Evolutionary conservation across 495 filamentous ascomycete genomes (phyloP).

Genomic region (Oleoguttula mirabilis): DNA sequence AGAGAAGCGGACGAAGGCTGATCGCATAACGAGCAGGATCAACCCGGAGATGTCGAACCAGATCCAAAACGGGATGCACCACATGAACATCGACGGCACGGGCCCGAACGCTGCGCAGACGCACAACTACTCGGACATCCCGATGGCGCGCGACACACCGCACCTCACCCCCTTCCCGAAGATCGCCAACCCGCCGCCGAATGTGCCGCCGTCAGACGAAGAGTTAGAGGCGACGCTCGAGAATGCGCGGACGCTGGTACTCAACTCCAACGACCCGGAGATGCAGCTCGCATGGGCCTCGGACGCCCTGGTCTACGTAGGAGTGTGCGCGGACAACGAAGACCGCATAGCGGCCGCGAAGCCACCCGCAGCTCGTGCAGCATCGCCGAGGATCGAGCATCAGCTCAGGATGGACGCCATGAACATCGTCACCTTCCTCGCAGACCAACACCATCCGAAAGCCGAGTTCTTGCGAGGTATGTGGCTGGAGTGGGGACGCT

Average conservation of each 20-base stretch:
- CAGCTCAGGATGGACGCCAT: constrained; percentile 78
- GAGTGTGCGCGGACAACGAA: constrained; percentile 62
- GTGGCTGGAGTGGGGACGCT: constrained; percentile 98
- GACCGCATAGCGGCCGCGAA: constrained; percentile 51
- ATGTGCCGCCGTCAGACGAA: constrained; percentile 89
- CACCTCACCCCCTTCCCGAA: constrained; percentile 89
- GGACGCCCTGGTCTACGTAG: constrained; percentile 79
- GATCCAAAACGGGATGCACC: constrained; percentile 83
- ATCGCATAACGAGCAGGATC: constrained; percentile 35
- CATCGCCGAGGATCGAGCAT: constrained; percentile 77
- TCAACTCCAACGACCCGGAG: constrained; percentile 89
- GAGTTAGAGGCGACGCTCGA: constrained; percentile 82
- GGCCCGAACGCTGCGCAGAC: constrained; percentile 31
- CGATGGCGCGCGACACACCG: constrained; percentile 33
- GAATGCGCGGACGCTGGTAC: constrained; percentile 64
- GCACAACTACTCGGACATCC: constrained; percentile 21
- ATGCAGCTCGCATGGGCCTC: constrained; percentile 96
- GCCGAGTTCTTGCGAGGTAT: constrained; percentile 90
- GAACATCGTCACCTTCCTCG: constrained; percentile 79
- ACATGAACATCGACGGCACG: constrained; percentile 71
- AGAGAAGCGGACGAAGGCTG: neutral
- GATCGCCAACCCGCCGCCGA: constrained; percentile 64
- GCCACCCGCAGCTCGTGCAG: constrained; percentile 43
- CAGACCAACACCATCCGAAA: constrained; percentile 84
- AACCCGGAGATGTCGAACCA: constrained; percentile 70